Evolutionary conservation across 2,329 filamentous ascomycete species (phyloP), one percentile per base, ranked within the genome.

Genomic region (Trichoderma sp.): DNA sequence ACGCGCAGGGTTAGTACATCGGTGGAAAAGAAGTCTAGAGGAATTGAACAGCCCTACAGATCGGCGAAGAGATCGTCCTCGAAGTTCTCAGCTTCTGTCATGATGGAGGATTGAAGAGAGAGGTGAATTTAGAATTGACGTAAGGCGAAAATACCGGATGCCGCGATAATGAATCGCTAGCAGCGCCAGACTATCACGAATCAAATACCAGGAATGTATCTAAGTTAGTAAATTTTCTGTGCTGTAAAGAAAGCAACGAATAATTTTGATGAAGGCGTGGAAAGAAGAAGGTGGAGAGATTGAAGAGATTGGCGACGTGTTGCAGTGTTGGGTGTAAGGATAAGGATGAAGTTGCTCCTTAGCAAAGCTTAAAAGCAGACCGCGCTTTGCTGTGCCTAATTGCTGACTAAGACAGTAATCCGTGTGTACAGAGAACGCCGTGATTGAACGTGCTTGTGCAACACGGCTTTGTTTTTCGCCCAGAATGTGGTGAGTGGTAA

Each of bases 61-160:
- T 97, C 94, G 76, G 94, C 94, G 81, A 97, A 97, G 81, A 97
- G 92, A 86, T 97, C 94, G 77, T 97, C 94, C 75, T 97, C 94
- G 74, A 93, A 90, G 74, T 92, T 92, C 77, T 94, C 92, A 65
- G 87, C 84, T 76, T 96, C 93, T 59, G 92, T 89, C 92, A 95
- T 96, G 75, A 72, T 74, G 70, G 72, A 49, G 13, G 40, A 29
- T 31, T 60, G 56, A 19, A 40, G 31, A 13, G n/a, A 21, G 63
- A 55, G 33, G 56, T 67, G 55, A 7, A 59, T 27, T 59, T 4
- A 21, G 24, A 21, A 8, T 58, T 35, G 6, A 52, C n/a, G 47
- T 62, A 40, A 70, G 21, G 62, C n/a, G 37, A 67, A 59, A 62
- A 56, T 29, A 59, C 53, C 63, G 14, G 55, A 59, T 55, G 47